Evolutionary conservation across 2,329 filamentous ascomycete species (phyloP).

Genomic region (Magnaporthiopsis poae): DNA sequence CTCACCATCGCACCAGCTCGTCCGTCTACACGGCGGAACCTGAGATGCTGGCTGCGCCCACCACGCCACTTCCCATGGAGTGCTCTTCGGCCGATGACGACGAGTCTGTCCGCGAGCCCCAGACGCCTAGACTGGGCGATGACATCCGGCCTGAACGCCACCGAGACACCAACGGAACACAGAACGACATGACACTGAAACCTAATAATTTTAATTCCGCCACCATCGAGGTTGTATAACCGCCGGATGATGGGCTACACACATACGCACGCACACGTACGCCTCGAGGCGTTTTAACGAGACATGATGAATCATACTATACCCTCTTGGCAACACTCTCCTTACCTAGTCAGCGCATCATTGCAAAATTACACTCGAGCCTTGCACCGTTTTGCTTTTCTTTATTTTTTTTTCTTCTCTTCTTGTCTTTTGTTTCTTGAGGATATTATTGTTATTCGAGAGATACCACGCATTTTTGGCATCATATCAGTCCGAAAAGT

Average conservation of each 20-base stretch:
- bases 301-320: not conserved
- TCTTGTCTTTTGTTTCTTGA: not conserved
- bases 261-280: not conserved
- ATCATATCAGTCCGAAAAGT: not conserved
- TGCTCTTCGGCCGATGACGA: slow-evolving; percentile 9
- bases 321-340: not conserved
- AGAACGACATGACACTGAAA: slow-evolving; percentile 6
- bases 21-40: slow-evolving; percentile 6
- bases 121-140: slow-evolving; percentile 13
- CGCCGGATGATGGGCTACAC: not conserved
- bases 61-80: slow-evolving; percentile 6
- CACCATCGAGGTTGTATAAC: slow-evolving; percentile 9
- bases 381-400: not conserved
- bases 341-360: not conserved
- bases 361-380: not conserved
- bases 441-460: not conserved
- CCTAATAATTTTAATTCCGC: slow-evolving; percentile 8
- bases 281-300: not conserved
- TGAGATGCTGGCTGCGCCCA: slow-evolving; percentile 4
- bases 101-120: slow-evolving; percentile 12
- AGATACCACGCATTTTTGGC: not conserved
- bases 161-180: not conserved
- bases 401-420: not conserved
- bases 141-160: slow-evolving; percentile 1
- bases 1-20: slow-evolving; percentile 8